These are phyloP conservation scores for Leucocoprinus sp. DNA, from an alignment of 768 basidiomycete species.

Conservation along the genomic window DNA sequence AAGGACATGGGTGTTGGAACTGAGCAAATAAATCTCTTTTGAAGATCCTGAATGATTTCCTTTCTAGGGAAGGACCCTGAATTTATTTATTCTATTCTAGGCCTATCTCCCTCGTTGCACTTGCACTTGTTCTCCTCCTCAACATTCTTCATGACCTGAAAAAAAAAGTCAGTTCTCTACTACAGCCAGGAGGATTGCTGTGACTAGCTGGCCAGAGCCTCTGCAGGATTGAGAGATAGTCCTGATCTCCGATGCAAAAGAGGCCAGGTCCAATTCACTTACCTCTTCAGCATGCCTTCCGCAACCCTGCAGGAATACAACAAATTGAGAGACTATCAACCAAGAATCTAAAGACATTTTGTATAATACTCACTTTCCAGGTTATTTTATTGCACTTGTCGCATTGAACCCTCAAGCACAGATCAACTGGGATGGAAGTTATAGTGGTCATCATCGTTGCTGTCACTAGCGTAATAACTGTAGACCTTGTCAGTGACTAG, in stretches of 20 bases:
- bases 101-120: conserved; percentile 20
- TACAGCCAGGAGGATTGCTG: neutral
- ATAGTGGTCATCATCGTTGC: neutral
- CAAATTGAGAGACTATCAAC: no score
- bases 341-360: no score
- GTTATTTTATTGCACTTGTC: conserved; percentile 58
- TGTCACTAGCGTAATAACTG: neutral
- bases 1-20: conserved; percentile 12
- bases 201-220: neutral
- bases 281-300: conserved; percentile 59
- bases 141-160: conserved; percentile 42
- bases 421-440: conserved; percentile 33
- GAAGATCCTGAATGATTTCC: conserved; percentile 27
- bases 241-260: conserved; percentile 9
- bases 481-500: conserved; percentile 1
- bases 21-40: conserved; percentile 12
- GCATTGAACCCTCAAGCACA: conserved; percentile 53
- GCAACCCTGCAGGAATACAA: conserved; percentile 48
- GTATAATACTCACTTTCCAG: conserved; percentile 44
- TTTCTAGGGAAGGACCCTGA: conserved; percentile 23
- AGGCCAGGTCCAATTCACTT: conserved; percentile 22
- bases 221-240: neutral
- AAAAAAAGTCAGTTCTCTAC: no score
- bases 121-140: conserved; percentile 40
- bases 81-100: conserved; percentile 15